phyloP scores from a whole-genome alignment of 148 eudicot species.

The Camellia japonica region DNA sequence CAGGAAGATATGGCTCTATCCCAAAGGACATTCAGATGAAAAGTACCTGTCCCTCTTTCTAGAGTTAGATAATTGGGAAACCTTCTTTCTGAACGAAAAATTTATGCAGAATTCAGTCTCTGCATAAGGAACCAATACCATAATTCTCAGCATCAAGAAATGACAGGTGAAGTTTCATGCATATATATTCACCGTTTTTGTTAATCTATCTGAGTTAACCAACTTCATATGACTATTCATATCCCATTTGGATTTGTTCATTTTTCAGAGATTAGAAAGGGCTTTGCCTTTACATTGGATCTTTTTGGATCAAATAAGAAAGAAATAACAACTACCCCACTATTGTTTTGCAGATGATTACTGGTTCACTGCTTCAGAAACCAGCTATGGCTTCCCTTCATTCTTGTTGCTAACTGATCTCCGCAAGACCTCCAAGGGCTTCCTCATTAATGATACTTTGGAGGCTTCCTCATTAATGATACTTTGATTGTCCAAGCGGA shows the following conservation, averaged over 20 bases:
- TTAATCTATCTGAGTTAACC: too few relatives aligned
- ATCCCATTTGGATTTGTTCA: too few relatives aligned
- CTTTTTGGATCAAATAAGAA: too few relatives aligned
- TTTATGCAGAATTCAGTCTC: neutral
- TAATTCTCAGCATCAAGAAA: too few relatives aligned
- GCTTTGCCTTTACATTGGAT: too few relatives aligned
- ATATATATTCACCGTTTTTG: too few relatives aligned
- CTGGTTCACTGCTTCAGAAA: neutral
- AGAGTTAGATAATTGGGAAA: neutral
- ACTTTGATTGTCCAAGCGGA: neutral
- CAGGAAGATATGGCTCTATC: neutral
- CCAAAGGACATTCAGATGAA: neutral
- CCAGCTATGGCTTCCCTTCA: too few relatives aligned
- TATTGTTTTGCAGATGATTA: neutral
- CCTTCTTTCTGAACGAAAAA: neutral
- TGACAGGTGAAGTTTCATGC: neutral
- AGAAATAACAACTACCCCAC: neutral
- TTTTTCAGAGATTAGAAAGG: too few relatives aligned
- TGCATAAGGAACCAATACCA: neutral
- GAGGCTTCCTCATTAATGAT: neutral
- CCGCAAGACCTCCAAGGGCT: neutral
- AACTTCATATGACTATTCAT: too few relatives aligned
- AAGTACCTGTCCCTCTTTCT: neutral
- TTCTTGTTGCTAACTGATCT: neutral
- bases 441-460: neutral